These are phyloP conservation scores for Myotisia sp. DNA, from an alignment of 2,329 filamentous ascomycete genomes.

Conservation along the genomic window DNA sequence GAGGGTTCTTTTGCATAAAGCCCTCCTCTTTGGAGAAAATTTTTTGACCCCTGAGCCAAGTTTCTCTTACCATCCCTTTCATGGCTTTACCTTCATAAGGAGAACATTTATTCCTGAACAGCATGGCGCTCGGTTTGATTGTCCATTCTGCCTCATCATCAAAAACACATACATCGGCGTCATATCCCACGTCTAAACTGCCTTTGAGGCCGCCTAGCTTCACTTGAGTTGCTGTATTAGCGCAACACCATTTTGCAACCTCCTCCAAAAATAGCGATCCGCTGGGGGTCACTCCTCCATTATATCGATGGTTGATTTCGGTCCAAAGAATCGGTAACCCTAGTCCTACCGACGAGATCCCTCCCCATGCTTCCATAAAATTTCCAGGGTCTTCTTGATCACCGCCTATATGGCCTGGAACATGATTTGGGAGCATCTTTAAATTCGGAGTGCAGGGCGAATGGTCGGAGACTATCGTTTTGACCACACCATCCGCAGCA, in stretches of 20 bases:
- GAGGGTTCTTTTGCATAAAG: slow-evolving; percentile 22
- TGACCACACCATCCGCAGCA: slow-evolving; percentile 61
- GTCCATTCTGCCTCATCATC: slow-evolving; percentile 70
- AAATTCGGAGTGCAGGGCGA: slow-evolving; percentile 90
- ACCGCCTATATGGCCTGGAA: slow-evolving; percentile 37
- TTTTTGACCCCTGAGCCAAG: slow-evolving; percentile 64
- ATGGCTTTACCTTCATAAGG: slow-evolving; percentile 76
- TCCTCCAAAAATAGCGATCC: slow-evolving; percentile 45
- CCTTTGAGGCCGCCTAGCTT: slow-evolving; percentile 71
- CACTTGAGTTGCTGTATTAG: slow-evolving; percentile 77
- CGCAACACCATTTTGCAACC: slow-evolving; percentile 71
- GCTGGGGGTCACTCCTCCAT: slow-evolving; percentile 21
- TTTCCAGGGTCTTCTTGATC: slow-evolving; percentile 45
- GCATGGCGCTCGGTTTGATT: slow-evolving; percentile 63
- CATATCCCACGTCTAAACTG: slow-evolving; percentile 63
- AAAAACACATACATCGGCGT: slow-evolving; percentile 85
- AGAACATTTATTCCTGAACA: slow-evolving; percentile 85
- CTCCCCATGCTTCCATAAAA: slow-evolving; percentile 94
- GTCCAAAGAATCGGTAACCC: slow-evolving; percentile 86
- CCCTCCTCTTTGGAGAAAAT: slow-evolving; percentile 54
- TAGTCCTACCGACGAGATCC: slow-evolving; percentile 84
- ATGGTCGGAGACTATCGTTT: slow-evolving; percentile 88
- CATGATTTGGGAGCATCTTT: slow-evolving; percentile 64
- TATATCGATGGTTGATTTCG: slow-evolving; percentile 40
- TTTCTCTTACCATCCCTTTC: slow-evolving; percentile 65